Percentiles rank a stretch among this genome's conserved stretches.
Conservation (phyloP, 768 basidiomycete genomes). For the Fomitopsis serialis region DNA sequence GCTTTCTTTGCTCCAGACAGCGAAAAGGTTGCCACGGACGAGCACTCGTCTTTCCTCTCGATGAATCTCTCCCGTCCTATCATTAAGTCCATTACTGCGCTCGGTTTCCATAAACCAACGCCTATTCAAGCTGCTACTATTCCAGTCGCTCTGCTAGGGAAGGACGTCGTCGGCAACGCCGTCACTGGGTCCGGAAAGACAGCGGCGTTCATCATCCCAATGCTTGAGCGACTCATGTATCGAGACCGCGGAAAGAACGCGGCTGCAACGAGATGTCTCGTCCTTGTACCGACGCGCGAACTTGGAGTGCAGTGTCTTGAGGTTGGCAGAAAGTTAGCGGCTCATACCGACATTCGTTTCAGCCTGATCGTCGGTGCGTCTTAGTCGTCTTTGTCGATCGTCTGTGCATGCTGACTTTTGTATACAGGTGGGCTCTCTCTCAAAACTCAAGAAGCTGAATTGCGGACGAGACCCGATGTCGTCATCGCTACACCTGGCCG, state of each 20-base stretch:
- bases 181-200: conserved; percentile 99
- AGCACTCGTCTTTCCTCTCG: conserved; percentile 77
- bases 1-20: conserved; percentile 76
- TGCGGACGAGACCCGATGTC: conserved; percentile 87
- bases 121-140: conserved; percentile 95
- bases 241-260: conserved; percentile 85
- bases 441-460: conserved; percentile 82
- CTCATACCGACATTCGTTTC: conserved; percentile 85
- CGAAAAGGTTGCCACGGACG: conserved; percentile 31
- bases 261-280: conserved; percentile 82
- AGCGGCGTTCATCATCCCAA: conserved; percentile 93
- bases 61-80: conserved; percentile 97
- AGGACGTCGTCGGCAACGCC: conserved; percentile 93
- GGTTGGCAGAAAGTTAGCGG: conserved; percentile 79
- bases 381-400: not conserved
- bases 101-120: conserved; percentile 81
- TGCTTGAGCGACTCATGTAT: conserved; percentile 88
- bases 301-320: conserved; percentile 94
- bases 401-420: conserved; percentile 1
- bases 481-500: conserved; percentile 91
- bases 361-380: conserved; percentile 83
- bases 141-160: conserved; percentile 88
- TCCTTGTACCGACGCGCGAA: conserved; percentile 93
- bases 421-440: conserved; percentile 81
- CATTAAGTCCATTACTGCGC: conserved; percentile 80